Conservation (phyloP, 2,329 filamentous ascomycete genomes). For the Verticillium longisporum region DNA sequence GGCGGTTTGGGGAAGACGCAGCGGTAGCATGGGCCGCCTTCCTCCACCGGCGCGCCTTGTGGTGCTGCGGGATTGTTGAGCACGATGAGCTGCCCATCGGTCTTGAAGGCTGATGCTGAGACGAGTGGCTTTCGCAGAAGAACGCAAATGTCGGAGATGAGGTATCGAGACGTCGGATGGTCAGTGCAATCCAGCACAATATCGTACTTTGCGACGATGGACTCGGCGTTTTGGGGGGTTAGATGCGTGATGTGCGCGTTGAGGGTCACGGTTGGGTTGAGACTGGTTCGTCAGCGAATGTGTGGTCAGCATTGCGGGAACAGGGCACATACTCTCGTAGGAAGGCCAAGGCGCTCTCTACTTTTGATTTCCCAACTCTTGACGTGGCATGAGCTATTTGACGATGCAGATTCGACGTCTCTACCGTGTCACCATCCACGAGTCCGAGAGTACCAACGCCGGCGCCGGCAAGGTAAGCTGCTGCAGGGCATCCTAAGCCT, state of each 20-base stretch:
- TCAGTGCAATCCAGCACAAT: constrained; percentile 93
- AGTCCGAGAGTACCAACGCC: constrained; percentile 80
- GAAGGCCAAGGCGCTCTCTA: constrained; percentile 64
- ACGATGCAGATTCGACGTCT: constrained; percentile 84
- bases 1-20: constrained; percentile 89
- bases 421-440: constrained; percentile 82
- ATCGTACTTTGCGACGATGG: constrained; percentile 66
- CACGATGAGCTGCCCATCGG: constrained; percentile 83
- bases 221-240: constrained; percentile 58
- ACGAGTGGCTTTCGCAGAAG: constrained; percentile 72
- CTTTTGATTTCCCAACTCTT: constrained; percentile 70
- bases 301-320: not conserved
- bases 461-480: constrained; percentile 85
- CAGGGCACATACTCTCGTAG: constrained; percentile 39
- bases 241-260: constrained; percentile 58
- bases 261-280: constrained; percentile 69
- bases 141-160: constrained; percentile 86
- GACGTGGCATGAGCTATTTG: constrained; percentile 75
- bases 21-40: constrained; percentile 81
- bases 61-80: constrained; percentile 71
- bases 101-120: constrained; percentile 82
- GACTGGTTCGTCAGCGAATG: constrained; percentile 29
- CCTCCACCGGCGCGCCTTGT: constrained; percentile 38
- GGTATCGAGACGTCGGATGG: constrained; percentile 82
- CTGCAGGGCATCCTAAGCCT: constrained; percentile 85